Evolutionary conservation across 345 rosid species (phyloP), one percentile per base, ranked within the genome.

Genomic region (Eucalyptus shirleyi): DNA sequence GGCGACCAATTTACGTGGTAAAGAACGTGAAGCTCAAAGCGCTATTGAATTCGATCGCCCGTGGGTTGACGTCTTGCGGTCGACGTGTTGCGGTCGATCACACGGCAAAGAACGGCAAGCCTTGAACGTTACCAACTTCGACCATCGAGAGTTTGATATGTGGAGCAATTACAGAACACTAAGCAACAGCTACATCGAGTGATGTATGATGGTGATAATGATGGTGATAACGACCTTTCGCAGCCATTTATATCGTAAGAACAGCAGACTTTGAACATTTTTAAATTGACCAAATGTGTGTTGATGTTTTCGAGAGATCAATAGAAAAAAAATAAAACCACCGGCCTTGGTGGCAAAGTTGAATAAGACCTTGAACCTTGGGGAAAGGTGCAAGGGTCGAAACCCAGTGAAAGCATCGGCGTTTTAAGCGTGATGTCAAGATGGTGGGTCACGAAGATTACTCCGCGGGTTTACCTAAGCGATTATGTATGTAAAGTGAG

Each of bases 31-130:
- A 21, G 24, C 1, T 77, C 4, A 1, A 2, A 21, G 24, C 8
- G 47, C 2, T 2, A 1, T 21, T 40, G 1, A 26, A 77, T 28
- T 40, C 0, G 83, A 12, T 23, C 30, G 0, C 47, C 24, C 24
- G 83, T 14, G 47, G 12, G 83, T 40, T 40, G 47, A 77, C 28
- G 47, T 77, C 12, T 72, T 10, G 28, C 14, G 45, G 83, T 6
- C 83, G 7, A 37, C 28, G 30, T 40, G 7, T 72, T 72, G 28
- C 15, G 45, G 47, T 23, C 83, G 4, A 37, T 72, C 4, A 37
- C 83, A 21, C 6, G 47, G 45, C 12, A 72, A 72, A 37, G 83
- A 37, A 21, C 30, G 47, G 85, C 30, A 2, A 37, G 2, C 15
- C 24, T 21, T 12, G 16, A 23, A 40, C 16, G 42, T 19, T 12